Conservation (phyloP, 257 asterid species). For the Coffea eugenioides region DNA sequence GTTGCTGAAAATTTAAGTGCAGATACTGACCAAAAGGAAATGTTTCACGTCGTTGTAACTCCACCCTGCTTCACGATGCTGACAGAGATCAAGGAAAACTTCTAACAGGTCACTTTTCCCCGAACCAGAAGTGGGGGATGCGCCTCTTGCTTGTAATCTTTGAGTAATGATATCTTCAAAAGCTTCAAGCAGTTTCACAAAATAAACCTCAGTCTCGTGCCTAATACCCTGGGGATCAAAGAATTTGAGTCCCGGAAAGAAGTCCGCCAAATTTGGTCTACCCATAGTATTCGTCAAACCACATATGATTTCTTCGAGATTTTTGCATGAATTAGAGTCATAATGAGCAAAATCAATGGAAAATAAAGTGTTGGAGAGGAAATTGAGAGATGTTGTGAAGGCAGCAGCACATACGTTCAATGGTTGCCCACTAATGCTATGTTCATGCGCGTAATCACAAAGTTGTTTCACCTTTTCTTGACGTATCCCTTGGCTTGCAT, state of each 20-base stretch:
- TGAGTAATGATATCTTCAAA: constrained; percentile 9
- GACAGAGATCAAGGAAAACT: constrained; percentile 19
- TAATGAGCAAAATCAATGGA: too few relatives aligned
- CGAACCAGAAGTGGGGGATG: background rate
- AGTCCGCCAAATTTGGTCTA: constrained; percentile 13
- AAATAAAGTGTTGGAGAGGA: too few relatives aligned
- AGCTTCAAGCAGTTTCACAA: background rate
- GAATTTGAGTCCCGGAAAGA: background rate
- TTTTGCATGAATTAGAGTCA: too few relatives aligned
- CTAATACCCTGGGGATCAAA: constrained; percentile 13
- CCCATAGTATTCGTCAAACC: too few relatives aligned
- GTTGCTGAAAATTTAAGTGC: too few relatives aligned
- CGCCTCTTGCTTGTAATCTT: background rate
- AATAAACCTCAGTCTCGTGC: background rate
- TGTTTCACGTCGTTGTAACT: constrained; percentile 6
- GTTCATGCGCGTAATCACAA: too few relatives aligned
- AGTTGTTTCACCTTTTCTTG: too few relatives aligned
- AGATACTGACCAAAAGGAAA: constrained; percentile 4
- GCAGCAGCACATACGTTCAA: too few relatives aligned
- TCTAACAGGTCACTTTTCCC: constrained; percentile 13
- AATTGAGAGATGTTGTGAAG: too few relatives aligned
- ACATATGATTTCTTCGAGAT: too few relatives aligned
- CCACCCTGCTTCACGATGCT: background rate
- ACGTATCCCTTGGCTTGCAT: too few relatives aligned
- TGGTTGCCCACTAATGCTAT: too few relatives aligned